Percentiles rank a stretch among this genome's conserved stretches.
Conservation (phyloP, 2,329 filamentous ascomycete species). For the Elsinoe perseae region DNA sequence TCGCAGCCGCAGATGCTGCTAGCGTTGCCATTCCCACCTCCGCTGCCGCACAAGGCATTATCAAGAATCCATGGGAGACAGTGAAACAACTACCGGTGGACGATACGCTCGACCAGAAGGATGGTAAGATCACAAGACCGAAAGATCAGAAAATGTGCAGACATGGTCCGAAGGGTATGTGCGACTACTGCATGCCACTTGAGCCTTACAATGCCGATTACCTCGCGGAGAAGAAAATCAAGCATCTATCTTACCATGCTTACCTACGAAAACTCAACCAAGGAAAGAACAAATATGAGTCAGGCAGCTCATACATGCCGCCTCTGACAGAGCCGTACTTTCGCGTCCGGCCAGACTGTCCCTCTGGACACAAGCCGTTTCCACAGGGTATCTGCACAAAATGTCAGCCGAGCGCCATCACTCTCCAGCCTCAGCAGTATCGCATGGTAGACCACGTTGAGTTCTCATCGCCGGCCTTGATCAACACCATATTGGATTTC, state of each 20-base stretch:
- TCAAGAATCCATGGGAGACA: constrained; percentile 88
- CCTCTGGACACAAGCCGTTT: constrained; percentile 86
- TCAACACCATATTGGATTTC: constrained; percentile 83
- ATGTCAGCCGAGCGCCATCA: constrained; percentile 95
- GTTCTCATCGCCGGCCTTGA: constrained; percentile 74
- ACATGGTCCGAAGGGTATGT: constrained; percentile 96
- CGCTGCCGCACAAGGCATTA: constrained; percentile 50
- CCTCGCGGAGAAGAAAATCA: constrained; percentile 93
- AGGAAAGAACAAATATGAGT: constrained; percentile 90
- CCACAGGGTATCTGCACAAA: constrained; percentile 97
- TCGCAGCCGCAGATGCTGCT: constrained; percentile 61
- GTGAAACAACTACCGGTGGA: constrained; percentile 84
- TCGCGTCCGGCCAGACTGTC: constrained; percentile 79
- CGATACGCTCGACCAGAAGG: constrained; percentile 72
- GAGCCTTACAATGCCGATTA: constrained; percentile 90
- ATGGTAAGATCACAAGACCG: constrained; percentile 78
- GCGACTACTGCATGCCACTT: constrained; percentile 95
- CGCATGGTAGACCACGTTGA: constrained; percentile 98
- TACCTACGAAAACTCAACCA: constrained; percentile 92
- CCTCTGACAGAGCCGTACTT: constrained; percentile 90
- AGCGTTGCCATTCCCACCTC: constrained; percentile 48
- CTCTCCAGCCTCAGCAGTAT: constrained; percentile 83
- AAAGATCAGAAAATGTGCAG: constrained; percentile 81
- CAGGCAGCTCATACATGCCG: constrained; percentile 90
- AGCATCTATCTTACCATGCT: constrained; percentile 93